Evolutionary conservation across 768 basidiomycete species (phyloP), one percentile per base, ranked within the genome.

Genomic region (Boletales sp.): DNA sequence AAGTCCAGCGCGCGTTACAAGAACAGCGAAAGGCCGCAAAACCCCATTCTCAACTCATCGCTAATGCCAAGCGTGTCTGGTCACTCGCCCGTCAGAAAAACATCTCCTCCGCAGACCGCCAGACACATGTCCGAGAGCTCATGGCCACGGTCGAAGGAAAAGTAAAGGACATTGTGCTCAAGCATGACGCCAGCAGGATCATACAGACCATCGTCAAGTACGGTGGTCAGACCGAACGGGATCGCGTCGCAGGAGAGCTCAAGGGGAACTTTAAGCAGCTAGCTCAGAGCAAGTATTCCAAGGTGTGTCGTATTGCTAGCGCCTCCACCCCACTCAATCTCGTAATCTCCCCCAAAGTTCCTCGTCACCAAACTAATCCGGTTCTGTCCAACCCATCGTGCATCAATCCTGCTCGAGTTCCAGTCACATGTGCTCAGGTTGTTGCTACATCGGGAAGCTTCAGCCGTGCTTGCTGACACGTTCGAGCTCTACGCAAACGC

Each of bases 121-220:
- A 84, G 55, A 81, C 83, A 57, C 83, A 91, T 43, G 73, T 95
- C 50, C 72, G 77, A 40, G 79, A 82, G 24, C 77, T 97, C 9
- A 90, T 92, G 82, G 70, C 74, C 29, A 76, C 86, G 40, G 82
- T 93, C 18, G 81, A 86, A 18, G 92, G 91, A 5, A 83, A 84
- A 56, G 83, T 95, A 39, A 84, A 84, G 52, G 92, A 94, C 30
- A 83, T 95, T 34, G 86, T 89, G 2, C 79, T 90, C 63, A 95
- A 94, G 67, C 94, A 95, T 60, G 92, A 95, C 66, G 92, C 91
- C 8, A 92, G 90, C 60, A 80, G 86, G 55, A 91, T 91, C 52
- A 80, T 89, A 18, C 87, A 89, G 65, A 87, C 83, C 0, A 73
- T 88, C 12, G 87, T 95, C 42, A 94, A 89, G 62, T 82, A 87